A percentile compares a stretch with the other conserved stretches of the same genome.
Conservation (phyloP, 768 basidiomycete genomes). For the Leccinum aurantiacum region DNA sequence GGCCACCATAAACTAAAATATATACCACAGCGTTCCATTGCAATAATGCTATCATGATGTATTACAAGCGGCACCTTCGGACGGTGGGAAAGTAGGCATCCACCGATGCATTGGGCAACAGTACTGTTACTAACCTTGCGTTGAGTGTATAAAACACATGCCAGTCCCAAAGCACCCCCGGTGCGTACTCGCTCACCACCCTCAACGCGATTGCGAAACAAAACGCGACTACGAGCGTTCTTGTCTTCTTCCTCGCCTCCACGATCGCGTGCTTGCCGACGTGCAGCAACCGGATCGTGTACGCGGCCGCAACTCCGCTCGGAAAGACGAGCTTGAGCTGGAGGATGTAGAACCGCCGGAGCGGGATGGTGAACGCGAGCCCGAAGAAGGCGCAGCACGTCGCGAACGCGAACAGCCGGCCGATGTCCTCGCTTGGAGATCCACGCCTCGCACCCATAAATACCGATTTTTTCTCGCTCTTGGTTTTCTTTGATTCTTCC, state of each 20-base stretch:
- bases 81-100: too few relatives aligned
- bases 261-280: neutral
- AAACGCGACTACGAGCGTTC: neutral
- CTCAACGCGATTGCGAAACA: neutral
- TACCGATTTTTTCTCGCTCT: neutral
- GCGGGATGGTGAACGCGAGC: neutral
- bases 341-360: conserved; percentile 1
- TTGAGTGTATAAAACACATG: neutral
- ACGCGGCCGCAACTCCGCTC: neutral
- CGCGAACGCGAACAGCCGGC: neutral
- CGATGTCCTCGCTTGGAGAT: conserved; percentile 1
- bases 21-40: too few relatives aligned
- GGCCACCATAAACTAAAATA: too few relatives aligned
- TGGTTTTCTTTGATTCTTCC: conserved; percentile 39
- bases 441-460: conserved; percentile 15
- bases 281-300: neutral
- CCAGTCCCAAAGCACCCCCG: conserved; percentile 3
- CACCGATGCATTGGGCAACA: too few relatives aligned
- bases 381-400: conserved; percentile 3
- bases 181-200: conserved; percentile 1
- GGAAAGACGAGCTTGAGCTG: conserved; percentile 5
- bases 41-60: too few relatives aligned
- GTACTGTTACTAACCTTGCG: too few relatives aligned
- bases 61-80: too few relatives aligned
- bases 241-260: conserved; percentile 4